Evolutionary conservation across 2,329 filamentous ascomycete species (phyloP), one percentile per base, ranked within the genome.

Genomic region (Clarireedia hainanense): DNA sequence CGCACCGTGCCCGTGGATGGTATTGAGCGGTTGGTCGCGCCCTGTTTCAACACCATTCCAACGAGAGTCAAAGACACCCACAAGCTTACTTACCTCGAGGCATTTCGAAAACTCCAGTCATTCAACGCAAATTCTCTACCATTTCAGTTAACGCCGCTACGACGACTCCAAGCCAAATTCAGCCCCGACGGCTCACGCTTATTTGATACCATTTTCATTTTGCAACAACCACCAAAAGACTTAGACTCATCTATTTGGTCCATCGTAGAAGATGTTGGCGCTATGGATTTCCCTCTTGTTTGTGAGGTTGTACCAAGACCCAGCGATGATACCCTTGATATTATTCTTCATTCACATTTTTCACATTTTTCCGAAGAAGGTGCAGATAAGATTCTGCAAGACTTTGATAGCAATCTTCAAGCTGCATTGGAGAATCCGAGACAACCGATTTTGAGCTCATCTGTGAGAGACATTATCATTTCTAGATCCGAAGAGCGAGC

Each of bases 21-120:
- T 0, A 74, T 92, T 10, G 84, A 91, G 39, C 75, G 77, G 4
- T 78, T 96, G 5, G 80, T 95, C n/a, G 90, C 89, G 0, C 91
- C 91, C 0, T 95, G 90, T 68, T 96, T 96, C 75, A 96, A 96
- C 67, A 95, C 91, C 0, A 72, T 96, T 12, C 90, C 91, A 0
- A 67, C 91, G 1, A 80, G 89, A 26, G 71, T 86, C 26, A 80
- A 78, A 56, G 68, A 72, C 2, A 75, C 89, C 2, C 85, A 91
- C 51, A 70, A 71, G 0, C 67, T 66, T 27, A 62, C 64, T 12
- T 68, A 68, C 40, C 55, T 69, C 1, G 68, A 69, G 57, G 63
- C 66, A 14, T 69, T 68, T 46, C 59, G 67, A 42, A 61, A 60
- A 14, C 47, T 69, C 2, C 67, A 70, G 52, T 43, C 47, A 3